Evolutionary conservation across 352 stramenopile species (phyloP), one percentile per base, ranked within the genome.

Genomic region (Phytophthora fragariaefolia): DNA sequence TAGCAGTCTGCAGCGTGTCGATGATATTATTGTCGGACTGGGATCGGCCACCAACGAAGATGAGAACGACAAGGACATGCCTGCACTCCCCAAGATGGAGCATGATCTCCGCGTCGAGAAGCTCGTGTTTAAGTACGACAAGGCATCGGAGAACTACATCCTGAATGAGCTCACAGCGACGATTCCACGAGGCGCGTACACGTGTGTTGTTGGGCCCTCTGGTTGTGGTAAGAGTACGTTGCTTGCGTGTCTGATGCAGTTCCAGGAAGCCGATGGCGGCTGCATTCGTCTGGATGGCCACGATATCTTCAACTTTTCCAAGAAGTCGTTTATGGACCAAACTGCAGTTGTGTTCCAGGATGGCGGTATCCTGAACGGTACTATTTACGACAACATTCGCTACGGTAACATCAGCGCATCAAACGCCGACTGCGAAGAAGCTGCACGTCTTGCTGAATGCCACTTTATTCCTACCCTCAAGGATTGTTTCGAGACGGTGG

Each of bases 221-320:
- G 89, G 89, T 20, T 95, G 87, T 66, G 89, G 87, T 66, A 96
- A 96, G 76, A 95, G 87, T 85, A 96, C 89, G 52, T 55, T 96
- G 34, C 59, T 96, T 43, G 83, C 85, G 40, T 95, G 85, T 63
- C 67, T 96, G 69, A 94, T 96, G 89, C 87, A 95, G 80, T 96
- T 96, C 63, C 80, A 94, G 66, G 83, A 94, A 38, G 82, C 87
- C 7, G 87, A 93, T 58, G 82, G 86, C 17, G 87, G 88, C 34
- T 88, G 78, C 51, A 96, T 96, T 40, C 81, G 85, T 27, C 60
- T 96, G 9, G 87, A 96, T 67, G 74, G 83, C 20, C 79, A 92
- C 64, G 83, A 95, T 53, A 92, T 95, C 48, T 90, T 90, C 70
- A 93, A 92, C 66, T 94, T 93, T 57, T 93, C 83, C 7, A 95